Evolutionary conservation across 176 grass and related monocot species (phyloP), one percentile per base, ranked within the genome.

Genomic region (Microstegium vimineum): DNA sequence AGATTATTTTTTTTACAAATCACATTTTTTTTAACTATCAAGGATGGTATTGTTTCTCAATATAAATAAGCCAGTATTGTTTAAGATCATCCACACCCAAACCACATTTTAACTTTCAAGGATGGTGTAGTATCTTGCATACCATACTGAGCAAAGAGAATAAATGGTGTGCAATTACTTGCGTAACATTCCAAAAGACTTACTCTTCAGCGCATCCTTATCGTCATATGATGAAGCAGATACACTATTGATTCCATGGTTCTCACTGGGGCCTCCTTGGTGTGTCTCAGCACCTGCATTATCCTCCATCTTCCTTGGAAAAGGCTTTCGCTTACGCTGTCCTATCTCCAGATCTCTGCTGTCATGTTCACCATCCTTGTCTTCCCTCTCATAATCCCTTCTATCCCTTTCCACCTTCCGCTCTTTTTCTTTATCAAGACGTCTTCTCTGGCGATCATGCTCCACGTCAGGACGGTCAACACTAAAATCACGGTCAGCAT

Each of bases 151-250:
- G 10, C 62, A 82, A 57, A 57, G 22, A 10, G 22, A 57, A 57
- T 23, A 17, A 65, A 62, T 52, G 67, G 57, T 61, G 47, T 40
- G 8, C 28, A 62, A 40, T 17, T 61, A 63, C 25, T 43, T 41
- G 36, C 28, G 10, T 1, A 20, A 83, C 42, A 66, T 71, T 38
- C 17, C 10, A 31, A 82, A 74, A 71, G 27, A 89, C 96, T 95
- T 87, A 99, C 96, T 99, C 87, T 93, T 99, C 52, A 99, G 78
- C 5, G 85, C 87, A 83, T 93, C 92, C 87, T 94, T 99, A 64
- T 99, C 93, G 34, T 94, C 90, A 20, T 93, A 94, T 1, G 91
- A 88, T 87, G 96, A 93, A 73, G 86, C 80, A 20, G 96, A 99
- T n/a, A 81, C 76, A n/a, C 67, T 85, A 82, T 79, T 76, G 20